A percentile compares a stretch with the other conserved stretches of the same genome.
Evolutionary conservation across 2,329 filamentous ascomycete genomes (phyloP).

Genomic region (Penicillium sp.): DNA sequence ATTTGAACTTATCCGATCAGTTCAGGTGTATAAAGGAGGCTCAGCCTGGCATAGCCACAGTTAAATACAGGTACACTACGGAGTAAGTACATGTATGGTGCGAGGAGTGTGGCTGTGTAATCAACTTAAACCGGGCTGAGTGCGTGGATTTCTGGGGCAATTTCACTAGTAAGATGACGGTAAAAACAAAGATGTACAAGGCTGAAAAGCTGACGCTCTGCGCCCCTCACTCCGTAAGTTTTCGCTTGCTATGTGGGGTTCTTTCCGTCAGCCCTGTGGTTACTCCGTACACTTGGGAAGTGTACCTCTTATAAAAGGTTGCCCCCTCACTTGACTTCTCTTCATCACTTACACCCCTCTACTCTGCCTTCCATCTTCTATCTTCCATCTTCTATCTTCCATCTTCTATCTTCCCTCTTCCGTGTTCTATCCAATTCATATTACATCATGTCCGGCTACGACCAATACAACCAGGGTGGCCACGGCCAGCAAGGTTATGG

Average conservation of each 20-base stretch:
- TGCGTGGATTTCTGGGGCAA: neutral
- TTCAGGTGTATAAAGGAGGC: neutral
- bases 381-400: neutral
- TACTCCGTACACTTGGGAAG: neutral
- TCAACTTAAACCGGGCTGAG: neutral
- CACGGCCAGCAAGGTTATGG: constrained; percentile 16
- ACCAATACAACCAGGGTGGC: constrained; percentile 17
- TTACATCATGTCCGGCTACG: constrained; percentile 26
- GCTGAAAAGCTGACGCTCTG: constrained; percentile 6
- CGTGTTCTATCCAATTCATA: neutral
- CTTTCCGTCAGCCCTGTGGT: constrained; percentile 11
- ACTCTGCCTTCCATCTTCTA: neutral
- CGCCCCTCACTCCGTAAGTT: constrained; percentile 9
- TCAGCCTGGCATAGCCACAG: constrained; percentile 7
- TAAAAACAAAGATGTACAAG: neutral
- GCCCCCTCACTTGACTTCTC: constrained; percentile 6
- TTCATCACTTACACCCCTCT: constrained; percentile 2
- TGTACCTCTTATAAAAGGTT: constrained; percentile 8
- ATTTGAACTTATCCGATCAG: neutral
- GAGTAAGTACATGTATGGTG: neutral
- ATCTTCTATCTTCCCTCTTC: neutral
- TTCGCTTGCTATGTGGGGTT: constrained; percentile 12
- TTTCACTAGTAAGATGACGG: neutral
- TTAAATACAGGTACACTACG: neutral
- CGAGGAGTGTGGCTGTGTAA: constrained; percentile 4